Conservation (phyloP, 1,139 yeast genomes). For the Wickerhamomyces sp. region DNA sequence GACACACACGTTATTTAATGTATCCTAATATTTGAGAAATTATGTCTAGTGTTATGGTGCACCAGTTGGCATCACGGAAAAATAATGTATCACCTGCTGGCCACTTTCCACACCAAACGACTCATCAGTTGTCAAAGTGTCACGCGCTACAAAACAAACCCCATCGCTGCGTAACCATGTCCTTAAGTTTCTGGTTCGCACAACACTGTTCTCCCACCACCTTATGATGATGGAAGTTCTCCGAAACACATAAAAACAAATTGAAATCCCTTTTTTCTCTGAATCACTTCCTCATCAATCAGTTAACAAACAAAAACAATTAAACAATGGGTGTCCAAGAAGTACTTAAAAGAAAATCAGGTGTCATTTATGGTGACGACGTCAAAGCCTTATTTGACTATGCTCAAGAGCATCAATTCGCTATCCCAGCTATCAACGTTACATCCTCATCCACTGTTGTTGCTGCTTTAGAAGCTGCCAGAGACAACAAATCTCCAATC, state of each 20-base stretch:
- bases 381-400: constrained; percentile 89
- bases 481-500: constrained; percentile 94
- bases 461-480: constrained; percentile 97
- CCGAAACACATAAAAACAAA: neutral
- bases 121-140: neutral
- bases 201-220: neutral
- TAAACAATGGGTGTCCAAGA: constrained; percentile 46
- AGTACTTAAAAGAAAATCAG: constrained; percentile 84
- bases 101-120: too few species aligned
- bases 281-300: neutral
- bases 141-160: neutral
- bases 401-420: constrained; percentile 91
- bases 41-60: too few species aligned
- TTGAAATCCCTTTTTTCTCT: neutral
- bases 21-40: too few species aligned
- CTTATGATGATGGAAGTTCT: neutral
- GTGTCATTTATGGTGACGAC: constrained; percentile 99
- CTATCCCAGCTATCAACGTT: constrained; percentile 97
- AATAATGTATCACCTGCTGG: neutral
- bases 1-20: too few species aligned
- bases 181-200: neutral
- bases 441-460: constrained; percentile 97
- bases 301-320: neutral
- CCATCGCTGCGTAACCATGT: neutral
- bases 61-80: too few species aligned